Base-by-base conservation (phyloP, 768 basidiomycete genomes). In the Trametes gibbosa region DNA sequence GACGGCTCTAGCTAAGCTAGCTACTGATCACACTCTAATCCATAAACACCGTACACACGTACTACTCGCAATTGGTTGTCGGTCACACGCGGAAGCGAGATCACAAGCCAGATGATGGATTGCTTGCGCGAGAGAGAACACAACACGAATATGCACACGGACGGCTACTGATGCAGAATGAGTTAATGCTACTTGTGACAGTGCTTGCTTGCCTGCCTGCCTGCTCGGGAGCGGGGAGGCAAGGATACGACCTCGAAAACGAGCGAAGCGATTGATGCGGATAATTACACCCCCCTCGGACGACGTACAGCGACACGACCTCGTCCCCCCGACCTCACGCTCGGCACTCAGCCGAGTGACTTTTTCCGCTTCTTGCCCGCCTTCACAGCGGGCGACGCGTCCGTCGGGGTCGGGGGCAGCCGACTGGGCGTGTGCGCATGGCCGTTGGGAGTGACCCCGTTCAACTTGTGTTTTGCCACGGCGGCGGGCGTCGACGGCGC, bases 321-420 rank as follows among this genome's bases (percentile, higher is more conserved):
- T 3, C 48, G 40, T 42, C 42, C 39, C 32, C 50, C 40, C 23
- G 32, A 41, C 23, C 32, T 0, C 32, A 35, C 19, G 32, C 5
- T 5, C 48, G 7, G 48, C 12, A 9, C 23, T 29, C 67, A 76
- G 51, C 69, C 72, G 17, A 76, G 59, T 8, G 75, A 74, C 66
- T 81, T 84, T 74, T 84, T 85, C 60, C 84, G 76, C 68, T 85
- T 85, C 70, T 77, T 81, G 25, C 81, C 79, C 55, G 76, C 77
- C 35, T 70, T 66, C 19, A 71, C 62, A 17, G 55, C 50, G 10
- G 70, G 66, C 13, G 69, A 63, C 4, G 62, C 17, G 47, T 63
- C 56, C 7, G 58, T 40, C 52, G 52, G 50, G 34, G 63, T 39
- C 19, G 55, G 53, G 1, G 56, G 12, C 43, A 50, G 52, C 25